Percentiles rank a stretch among this genome's conserved stretches.
These are phyloP conservation scores for Geotrichum carabidarum DNA, from an alignment of 1,139 yeast genomes.

Conservation along the genomic window DNA sequence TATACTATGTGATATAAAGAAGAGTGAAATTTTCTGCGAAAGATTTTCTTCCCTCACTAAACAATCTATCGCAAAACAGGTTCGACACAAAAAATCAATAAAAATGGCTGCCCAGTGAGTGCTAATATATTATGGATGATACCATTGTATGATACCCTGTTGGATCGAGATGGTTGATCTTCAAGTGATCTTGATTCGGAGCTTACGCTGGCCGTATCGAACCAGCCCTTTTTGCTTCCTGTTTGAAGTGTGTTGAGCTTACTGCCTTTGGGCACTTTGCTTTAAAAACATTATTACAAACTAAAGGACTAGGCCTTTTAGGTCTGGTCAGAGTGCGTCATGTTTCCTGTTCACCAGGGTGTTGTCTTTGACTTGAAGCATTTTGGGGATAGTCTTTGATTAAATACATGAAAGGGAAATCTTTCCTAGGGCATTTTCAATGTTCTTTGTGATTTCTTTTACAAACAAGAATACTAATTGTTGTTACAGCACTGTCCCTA, in stretches of 20 bases:
- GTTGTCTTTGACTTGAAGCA: conserved; percentile 19
- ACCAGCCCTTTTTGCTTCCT: conserved; percentile 17
- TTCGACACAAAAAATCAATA: background rate
- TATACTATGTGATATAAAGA: background rate
- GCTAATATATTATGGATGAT: background rate
- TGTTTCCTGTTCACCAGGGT: conserved; percentile 19
- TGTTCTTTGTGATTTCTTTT: conserved; percentile 11
- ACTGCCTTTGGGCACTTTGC: conserved; percentile 6
- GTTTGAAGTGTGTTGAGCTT: conserved; percentile 24
- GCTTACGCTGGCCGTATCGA: conserved; percentile 3
- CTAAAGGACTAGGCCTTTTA: conserved; percentile 5
- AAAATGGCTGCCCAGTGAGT: conserved; percentile 15
- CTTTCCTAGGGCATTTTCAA: conserved; percentile 8
- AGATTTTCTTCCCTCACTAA: background rate
- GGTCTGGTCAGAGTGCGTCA: conserved; percentile 20
- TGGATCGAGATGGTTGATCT: conserved; percentile 7
- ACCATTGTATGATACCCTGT: conserved; percentile 4
- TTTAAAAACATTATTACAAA: conserved; percentile 10
- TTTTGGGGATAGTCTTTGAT: conserved; percentile 16
- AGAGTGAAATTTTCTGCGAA: background rate
- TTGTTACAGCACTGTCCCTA: conserved; percentile 28
- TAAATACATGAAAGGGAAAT: conserved; percentile 23
- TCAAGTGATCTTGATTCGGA: background rate
- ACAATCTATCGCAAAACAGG: background rate
- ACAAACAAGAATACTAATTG: conserved; percentile 1